Percentiles rank a stretch among this genome's conserved stretches.
phyloP scores from a whole-genome alignment of 2,329 filamentous ascomycete species.

The Verticillium nubilum region DNA sequence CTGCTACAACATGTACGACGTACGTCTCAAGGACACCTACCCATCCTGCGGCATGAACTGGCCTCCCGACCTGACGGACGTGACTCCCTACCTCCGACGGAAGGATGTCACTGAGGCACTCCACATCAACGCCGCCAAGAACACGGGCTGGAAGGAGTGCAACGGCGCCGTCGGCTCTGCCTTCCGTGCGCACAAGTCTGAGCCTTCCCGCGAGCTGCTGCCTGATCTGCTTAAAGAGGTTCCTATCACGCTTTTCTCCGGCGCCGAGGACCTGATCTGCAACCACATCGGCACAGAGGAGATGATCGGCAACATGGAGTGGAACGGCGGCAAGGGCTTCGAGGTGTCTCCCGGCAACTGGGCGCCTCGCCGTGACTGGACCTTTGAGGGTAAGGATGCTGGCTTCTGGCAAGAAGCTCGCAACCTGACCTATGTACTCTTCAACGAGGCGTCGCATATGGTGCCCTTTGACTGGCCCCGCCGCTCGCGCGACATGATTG shows the following conservation, averaged over 20 bases:
- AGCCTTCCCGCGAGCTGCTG: conserved; percentile 67
- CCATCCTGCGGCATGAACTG: conserved; percentile 95
- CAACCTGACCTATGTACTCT: conserved; percentile 91
- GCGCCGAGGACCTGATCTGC: conserved; percentile 91
- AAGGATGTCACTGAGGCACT: conserved; percentile 74
- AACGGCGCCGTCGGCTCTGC: conserved; percentile 68
- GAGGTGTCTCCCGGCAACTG: conserved; percentile 57
- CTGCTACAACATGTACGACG: conserved; percentile 96
- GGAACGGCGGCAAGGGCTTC: conserved; percentile 89
- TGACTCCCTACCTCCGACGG: conserved; percentile 81
- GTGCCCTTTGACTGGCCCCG: conserved; percentile 91
- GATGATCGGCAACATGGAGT: conserved; percentile 83
- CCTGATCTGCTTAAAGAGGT: conserved; percentile 74
- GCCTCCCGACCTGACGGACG: conserved; percentile 75
- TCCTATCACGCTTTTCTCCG: conserved; percentile 82
- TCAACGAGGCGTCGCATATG: conserved; percentile 97
- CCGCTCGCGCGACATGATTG: conserved; percentile 89
- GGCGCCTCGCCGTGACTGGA: conserved; percentile 91
- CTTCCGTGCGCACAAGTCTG: conserved; percentile 67
- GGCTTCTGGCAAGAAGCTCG: conserved; percentile 93
- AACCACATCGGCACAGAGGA: conserved; percentile 94
- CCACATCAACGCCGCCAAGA: conserved; percentile 76
- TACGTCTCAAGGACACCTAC: conserved; percentile 74
- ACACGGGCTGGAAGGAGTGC: conserved; percentile 88
- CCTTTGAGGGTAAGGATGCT: conserved; percentile 80